Percentiles rank a stretch among this genome's conserved stretches.
These are phyloP conservation scores for Mycoemilia scoparia DNA, from an alignment of 192 early-diverging fungal genomes.

Conservation along the genomic window DNA sequence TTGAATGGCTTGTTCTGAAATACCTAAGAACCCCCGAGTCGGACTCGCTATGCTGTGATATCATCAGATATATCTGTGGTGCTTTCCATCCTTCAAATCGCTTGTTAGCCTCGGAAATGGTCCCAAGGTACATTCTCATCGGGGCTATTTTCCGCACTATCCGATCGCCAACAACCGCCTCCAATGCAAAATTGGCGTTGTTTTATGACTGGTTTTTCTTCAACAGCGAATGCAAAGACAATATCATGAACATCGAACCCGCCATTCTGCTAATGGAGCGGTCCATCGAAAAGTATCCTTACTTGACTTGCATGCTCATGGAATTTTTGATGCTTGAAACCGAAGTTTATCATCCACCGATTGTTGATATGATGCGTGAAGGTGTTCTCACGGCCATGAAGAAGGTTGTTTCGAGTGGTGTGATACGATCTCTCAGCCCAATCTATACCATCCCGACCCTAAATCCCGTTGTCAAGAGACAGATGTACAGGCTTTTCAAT, in stretches of 20 bases:
- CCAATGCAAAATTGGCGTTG: constrained; percentile 52
- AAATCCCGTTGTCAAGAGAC: constrained; percentile 4
- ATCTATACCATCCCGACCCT: constrained; percentile 24
- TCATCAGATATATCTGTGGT: constrained; percentile 56
- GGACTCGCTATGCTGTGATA: constrained; percentile 39
- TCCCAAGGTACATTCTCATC: constrained; percentile 52
- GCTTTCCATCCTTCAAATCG: constrained; percentile 56
- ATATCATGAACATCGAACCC: constrained; percentile 58
- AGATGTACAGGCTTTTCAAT: constrained; percentile 17
- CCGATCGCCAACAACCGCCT: constrained; percentile 35
- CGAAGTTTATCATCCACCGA: constrained; percentile 38
- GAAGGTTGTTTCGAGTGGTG: constrained; percentile 37
- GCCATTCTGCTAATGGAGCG: constrained; percentile 54
- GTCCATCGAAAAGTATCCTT: constrained; percentile 40
- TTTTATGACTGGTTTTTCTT: constrained; percentile 69
- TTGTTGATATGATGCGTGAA: constrained; percentile 26
- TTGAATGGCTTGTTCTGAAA: constrained; percentile 45
- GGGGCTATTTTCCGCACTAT: constrained; percentile 37
- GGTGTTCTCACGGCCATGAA: constrained; percentile 37
- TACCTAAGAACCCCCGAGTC: constrained; percentile 37
- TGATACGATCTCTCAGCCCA: constrained; percentile 27
- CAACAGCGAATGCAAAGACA: constrained; percentile 37
- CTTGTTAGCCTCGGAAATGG: constrained; percentile 45
- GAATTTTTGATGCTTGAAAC: constrained; percentile 43
- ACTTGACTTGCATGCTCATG: constrained; percentile 43